Percentiles rank a stretch among this genome's conserved stretches.
phyloP scores from a whole-genome alignment of 306 rosid genomes.

The Cyclanthera cordifolia region DNA sequence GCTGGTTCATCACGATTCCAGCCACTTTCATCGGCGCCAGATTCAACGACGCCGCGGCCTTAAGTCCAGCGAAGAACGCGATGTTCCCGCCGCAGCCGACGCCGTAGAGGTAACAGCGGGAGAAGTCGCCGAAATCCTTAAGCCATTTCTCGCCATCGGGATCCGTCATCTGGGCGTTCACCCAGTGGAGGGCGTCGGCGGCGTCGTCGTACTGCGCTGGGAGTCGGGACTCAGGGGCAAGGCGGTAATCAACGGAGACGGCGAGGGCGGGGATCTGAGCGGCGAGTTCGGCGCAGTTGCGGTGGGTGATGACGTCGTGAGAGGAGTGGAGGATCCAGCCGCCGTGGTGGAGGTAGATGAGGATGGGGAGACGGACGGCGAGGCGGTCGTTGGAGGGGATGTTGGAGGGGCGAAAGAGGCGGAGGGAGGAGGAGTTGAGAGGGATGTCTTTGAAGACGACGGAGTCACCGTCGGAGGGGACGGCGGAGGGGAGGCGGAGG shows the following conservation, averaged over 20 bases:
- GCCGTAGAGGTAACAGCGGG: constrained; percentile 47
- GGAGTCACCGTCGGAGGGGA: not conserved
- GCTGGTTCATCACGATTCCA: constrained; percentile 59
- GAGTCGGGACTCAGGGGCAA: not conserved
- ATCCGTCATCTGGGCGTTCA: not conserved
- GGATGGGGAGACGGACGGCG: not conserved
- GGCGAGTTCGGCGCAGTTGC: not conserved
- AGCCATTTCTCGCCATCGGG: constrained; percentile 47
- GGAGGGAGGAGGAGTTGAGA: not conserved
- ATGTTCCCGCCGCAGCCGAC: constrained; percentile 47
- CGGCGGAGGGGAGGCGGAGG: not conserved
- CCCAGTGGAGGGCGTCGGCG: not conserved
- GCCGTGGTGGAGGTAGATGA: constrained; percentile 2
- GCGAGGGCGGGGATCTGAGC: not conserved
- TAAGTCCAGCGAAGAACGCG: constrained; percentile 25
- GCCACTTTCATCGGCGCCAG: constrained; percentile 19
- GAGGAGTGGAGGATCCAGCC: constrained; percentile 6
- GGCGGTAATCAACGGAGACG: constrained; percentile 5
- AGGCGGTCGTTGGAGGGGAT: constrained; percentile 3
- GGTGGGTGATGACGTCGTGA: not conserved
- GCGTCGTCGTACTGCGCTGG: constrained; percentile 10
- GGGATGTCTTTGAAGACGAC: not conserved
- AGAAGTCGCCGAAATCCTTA: constrained; percentile 44
- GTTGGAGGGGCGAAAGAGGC: not conserved
- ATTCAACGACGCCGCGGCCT: not conserved